These are phyloP conservation scores for Forsythia viridissima DNA, from an alignment of 257 asterid genomes.

Conservation along the genomic window DNA sequence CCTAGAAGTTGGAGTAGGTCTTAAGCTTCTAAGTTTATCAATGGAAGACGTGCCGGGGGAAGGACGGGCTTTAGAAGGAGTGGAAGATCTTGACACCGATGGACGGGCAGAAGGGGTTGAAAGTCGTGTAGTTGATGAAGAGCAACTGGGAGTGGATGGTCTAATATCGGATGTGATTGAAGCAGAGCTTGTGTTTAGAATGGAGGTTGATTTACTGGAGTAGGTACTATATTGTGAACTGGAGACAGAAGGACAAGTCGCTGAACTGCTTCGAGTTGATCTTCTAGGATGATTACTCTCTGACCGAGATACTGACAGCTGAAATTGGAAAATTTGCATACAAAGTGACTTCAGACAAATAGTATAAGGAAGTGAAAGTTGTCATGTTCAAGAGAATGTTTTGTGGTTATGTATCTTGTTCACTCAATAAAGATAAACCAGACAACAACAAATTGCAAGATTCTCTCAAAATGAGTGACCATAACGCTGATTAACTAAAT, in stretches of 20 bases:
- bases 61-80: slow-evolving; percentile 78
- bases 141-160: slow-evolving; percentile 82
- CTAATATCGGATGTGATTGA: slow-evolving; percentile 92
- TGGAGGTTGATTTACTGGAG: slow-evolving; percentile 63
- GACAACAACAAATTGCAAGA: background rate
- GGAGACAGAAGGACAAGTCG: slow-evolving; percentile 71
- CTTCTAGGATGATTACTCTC: slow-evolving; percentile 66
- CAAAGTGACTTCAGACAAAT: background rate
- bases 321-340: slow-evolving; percentile 32
- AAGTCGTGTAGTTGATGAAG: slow-evolving; percentile 76
- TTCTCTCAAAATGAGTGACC: slow-evolving; percentile 3
- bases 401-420: slow-evolving; percentile 1
- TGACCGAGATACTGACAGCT: slow-evolving; percentile 85
- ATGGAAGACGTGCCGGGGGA: slow-evolving; percentile 42
- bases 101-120: slow-evolving; percentile 80
- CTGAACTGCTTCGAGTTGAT: slow-evolving; percentile 76
- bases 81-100: slow-evolving; percentile 67
- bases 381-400: background rate
- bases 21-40: slow-evolving; percentile 75
- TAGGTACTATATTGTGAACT: slow-evolving; percentile 63
- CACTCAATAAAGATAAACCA: slow-evolving; percentile 8
- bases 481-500: slow-evolving; percentile 9
- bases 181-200: slow-evolving; percentile 91
- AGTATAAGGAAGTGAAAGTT: background rate
- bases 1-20: slow-evolving; percentile 97